Evolutionary conservation across 169 alveolate genomes (phyloP).

Genomic region (Eimeria necatrix): DNA sequence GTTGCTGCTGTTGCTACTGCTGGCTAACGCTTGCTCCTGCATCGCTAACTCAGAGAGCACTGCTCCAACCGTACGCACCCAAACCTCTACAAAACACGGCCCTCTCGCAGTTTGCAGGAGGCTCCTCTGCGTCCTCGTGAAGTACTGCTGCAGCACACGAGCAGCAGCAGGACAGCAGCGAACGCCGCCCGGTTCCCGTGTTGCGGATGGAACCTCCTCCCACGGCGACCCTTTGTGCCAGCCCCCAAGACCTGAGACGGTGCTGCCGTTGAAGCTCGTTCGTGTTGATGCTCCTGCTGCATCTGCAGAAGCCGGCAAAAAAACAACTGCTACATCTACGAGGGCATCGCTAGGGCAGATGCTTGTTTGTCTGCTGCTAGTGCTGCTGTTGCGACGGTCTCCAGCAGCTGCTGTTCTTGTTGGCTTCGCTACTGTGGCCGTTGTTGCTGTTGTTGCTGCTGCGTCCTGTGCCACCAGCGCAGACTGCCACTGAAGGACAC

Average conservation of each 20-base stretch:
- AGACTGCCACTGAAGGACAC: constrained; percentile 56
- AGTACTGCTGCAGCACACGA: constrained; percentile 62
- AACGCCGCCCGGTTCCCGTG: background rate
- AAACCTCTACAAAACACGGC: constrained; percentile 52
- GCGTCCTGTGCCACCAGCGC: constrained; percentile 37
- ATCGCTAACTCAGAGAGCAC: constrained; percentile 36
- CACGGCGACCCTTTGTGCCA: constrained; percentile 22
- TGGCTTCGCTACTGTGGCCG: background rate
- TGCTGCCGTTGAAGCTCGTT: constrained; percentile 27
- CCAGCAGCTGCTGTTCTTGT: background rate
- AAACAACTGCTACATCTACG: constrained; percentile 29
- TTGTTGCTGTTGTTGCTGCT: constrained; percentile 1
- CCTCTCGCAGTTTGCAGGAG: constrained; percentile 49
- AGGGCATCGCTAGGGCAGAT: constrained; percentile 59
- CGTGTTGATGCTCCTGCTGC: constrained; percentile 4
- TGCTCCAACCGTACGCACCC: constrained; percentile 42
- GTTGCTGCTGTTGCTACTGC: constrained; percentile 40
- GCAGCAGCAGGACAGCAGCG: background rate
- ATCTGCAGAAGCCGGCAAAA: constrained; percentile 24
- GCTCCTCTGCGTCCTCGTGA: constrained; percentile 2
- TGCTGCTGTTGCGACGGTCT: constrained; percentile 57
- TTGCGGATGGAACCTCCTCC: background rate
- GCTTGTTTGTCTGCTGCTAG: background rate
- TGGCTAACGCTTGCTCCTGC: background rate
- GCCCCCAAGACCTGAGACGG: constrained; percentile 33